Conservation (phyloP, 805 yeast species). For the Pichia nanzhaoensis region DNA sequence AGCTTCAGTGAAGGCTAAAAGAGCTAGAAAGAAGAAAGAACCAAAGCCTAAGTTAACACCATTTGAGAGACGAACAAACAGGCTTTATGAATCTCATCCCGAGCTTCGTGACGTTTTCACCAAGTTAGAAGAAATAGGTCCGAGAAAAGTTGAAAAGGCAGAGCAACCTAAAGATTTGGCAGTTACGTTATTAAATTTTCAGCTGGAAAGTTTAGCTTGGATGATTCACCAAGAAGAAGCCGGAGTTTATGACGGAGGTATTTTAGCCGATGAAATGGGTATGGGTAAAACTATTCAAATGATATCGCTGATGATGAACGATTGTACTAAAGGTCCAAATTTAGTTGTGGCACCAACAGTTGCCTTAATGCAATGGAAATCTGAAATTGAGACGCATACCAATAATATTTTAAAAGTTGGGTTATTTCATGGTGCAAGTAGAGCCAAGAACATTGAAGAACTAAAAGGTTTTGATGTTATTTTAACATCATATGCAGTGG, state of each 20-base stretch:
- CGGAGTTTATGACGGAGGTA: constrained; percentile 76
- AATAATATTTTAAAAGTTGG: constrained; percentile 60
- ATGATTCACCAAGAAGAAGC: constrained; percentile 78
- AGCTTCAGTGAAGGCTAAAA: constrained; percentile 9
- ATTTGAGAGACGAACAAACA: constrained; percentile 61
- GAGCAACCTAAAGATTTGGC: constrained; percentile 76
- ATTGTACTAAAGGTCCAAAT: constrained; percentile 61
- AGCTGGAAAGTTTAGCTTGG: constrained; percentile 92
- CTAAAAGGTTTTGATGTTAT: constrained; percentile 67
- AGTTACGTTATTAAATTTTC: constrained; percentile 77
- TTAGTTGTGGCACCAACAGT: constrained; percentile 96
- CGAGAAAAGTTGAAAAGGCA: constrained; percentile 48
- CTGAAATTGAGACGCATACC: constrained; percentile 84
- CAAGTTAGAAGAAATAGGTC: constrained; percentile 42
- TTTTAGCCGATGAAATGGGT: constrained; percentile 98
- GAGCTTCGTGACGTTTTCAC: constrained; percentile 68
- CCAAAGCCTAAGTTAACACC: constrained; percentile 55
- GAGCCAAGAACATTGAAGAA: constrained; percentile 52
- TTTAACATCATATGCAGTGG: constrained; percentile 85
- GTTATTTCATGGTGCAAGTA: constrained; percentile 80
- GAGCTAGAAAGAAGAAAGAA: constrained; percentile 19
- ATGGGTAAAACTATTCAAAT: constrained; percentile 99
- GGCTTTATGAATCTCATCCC: constrained; percentile 71
- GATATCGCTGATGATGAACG: constrained; percentile 75
- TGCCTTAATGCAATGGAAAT: constrained; percentile 97